Base-by-base conservation (phyloP, 208 protist genomes). In the Lotmaria passim region DNA sequence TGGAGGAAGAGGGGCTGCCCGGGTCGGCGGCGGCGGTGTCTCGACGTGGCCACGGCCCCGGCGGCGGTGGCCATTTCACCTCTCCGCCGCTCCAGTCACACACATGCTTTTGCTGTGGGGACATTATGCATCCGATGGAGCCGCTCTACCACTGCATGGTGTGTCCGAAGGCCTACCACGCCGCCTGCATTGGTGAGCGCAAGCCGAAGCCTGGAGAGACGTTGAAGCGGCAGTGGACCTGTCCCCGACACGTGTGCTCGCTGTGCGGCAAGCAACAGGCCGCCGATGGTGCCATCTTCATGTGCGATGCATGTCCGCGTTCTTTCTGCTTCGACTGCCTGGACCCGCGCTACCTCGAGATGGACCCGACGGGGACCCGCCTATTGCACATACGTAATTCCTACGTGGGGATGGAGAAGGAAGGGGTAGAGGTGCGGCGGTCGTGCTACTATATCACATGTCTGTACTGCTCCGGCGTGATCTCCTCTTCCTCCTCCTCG, bases 251-350 rank as follows among this genome's bases (percentile, higher is more conserved):
- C 58, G 64, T 39, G 36, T 96, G 91, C 63, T 21, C 19, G 43
- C 30, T 60, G 33, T 96, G 91, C 59, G 84, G 78, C 24, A 93
- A 93, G 71, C 44, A 65, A 53, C 76, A 89, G 48, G 43, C 41
- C 0, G 77, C 77, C 10, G 91, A 94, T 41, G 89, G 89, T 3
- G 89, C 89, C 38, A 80, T 94, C 47, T 96, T 96, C 58, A 85
- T 94, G 87, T 96, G 91, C 65, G 76, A 65, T 23, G 70, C 73
- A 55, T 96, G 91, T 70, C 85, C 89, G 8, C 67, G 81, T 6
- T 77, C 91, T 8, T 93, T 88, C 76, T 96, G 91, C 80, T 93
- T 94, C 69, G 91, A 94, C 73, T 96, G 91, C 65, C 75, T 96
- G 0, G 85, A 93, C 51, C 69, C 85, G 30, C 79, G 83, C 11